A percentile compares a stretch with the other conserved stretches of the same genome.
Evolutionary conservation across 208 protist genomes (phyloP).

Genomic region (Crithidia thermophila): DNA sequence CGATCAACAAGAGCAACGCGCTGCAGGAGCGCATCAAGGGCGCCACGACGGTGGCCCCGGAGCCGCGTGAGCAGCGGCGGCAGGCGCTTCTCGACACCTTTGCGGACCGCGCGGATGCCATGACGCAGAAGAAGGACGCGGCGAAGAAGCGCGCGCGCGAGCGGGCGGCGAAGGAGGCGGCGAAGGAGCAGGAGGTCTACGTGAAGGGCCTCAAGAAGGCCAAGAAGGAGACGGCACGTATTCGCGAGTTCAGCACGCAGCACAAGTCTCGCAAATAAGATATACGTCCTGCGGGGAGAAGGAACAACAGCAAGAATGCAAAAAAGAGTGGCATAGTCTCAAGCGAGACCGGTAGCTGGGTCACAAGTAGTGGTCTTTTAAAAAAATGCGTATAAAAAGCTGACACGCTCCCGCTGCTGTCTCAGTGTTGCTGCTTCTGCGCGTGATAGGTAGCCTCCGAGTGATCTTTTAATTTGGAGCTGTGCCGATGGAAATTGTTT

Average conservation of each 20-base stretch:
- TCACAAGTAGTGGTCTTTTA: no score
- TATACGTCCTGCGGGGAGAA: no score
- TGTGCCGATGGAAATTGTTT: no score
- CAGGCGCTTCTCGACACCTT: constrained; percentile 81
- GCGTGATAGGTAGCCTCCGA: no score
- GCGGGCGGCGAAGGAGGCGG: constrained; percentile 48
- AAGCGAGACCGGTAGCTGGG: no score
- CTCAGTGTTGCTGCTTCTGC: no score
- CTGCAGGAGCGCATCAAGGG: constrained; percentile 77
- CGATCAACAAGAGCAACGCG: constrained; percentile 52
- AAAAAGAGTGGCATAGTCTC: background rate
- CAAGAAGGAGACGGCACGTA: constrained; percentile 93
- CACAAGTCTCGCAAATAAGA: constrained; percentile 84
- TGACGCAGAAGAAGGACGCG: constrained; percentile 74
- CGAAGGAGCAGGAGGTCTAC: constrained; percentile 80
- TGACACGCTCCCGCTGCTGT: no score
- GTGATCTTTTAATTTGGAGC: no score
- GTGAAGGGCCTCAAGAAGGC: constrained; percentile 84
- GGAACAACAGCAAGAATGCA: background rate
- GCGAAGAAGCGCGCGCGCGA: constrained; percentile 77
- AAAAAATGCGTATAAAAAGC: no score
- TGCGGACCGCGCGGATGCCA: constrained; percentile 67
- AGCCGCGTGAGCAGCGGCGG: constrained; percentile 83
- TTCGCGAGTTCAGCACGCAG: constrained; percentile 87
- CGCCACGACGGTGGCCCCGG: constrained; percentile 72